Evolutionary conservation across 768 basidiomycete genomes (phyloP), one percentile per base, ranked within the genome.

Genomic region (Lactifluus rugatus): DNA sequence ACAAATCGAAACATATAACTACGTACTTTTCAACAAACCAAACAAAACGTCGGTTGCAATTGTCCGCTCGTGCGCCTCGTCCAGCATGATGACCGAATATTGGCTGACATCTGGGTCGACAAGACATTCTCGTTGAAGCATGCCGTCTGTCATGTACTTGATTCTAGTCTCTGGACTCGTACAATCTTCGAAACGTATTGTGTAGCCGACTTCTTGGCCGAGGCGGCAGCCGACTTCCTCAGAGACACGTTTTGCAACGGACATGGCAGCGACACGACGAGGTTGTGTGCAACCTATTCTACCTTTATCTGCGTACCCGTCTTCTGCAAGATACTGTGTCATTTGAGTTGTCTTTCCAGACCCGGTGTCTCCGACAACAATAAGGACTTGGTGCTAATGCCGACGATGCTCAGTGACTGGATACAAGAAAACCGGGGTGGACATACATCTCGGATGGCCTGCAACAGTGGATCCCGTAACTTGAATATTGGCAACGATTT

Each of bases 71-170:
- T 99, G 96, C 11, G 96, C 96, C 74, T 99, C 96, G 69, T 99
- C 96, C 70, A 99, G 78, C 89, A 99, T 99, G 71, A 99, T 76
- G 54, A 97, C 92, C 2, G 91, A 92, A 70, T 99, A 99, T 48
- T 84, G 81, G 60, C 84, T 89, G 69, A 93, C 86, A 60, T 96
- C 84, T 5, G 95, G 95, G 67, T 99, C 96, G 68, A 98, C 89
- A 53, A 99, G 76, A 63, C 88, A 92, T 76, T 99, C 96, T 73
- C 96, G 83, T 67, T 97, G 91, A 25, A 99, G 79, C 93, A 99
- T 97, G 75, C 96, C 96, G 68, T 98, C 96, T 67, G 96, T 99
- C 96, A 99, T 97, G 80, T 96, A 99, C 73, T 98, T 99, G 80
- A 99, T 99, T 68, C 89, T 85, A 3, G 96, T 98, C 73, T 99